phyloP scores from a whole-genome alignment of 2,329 filamentous ascomycete species.

The Pseudocercospora fuligena region DNA sequence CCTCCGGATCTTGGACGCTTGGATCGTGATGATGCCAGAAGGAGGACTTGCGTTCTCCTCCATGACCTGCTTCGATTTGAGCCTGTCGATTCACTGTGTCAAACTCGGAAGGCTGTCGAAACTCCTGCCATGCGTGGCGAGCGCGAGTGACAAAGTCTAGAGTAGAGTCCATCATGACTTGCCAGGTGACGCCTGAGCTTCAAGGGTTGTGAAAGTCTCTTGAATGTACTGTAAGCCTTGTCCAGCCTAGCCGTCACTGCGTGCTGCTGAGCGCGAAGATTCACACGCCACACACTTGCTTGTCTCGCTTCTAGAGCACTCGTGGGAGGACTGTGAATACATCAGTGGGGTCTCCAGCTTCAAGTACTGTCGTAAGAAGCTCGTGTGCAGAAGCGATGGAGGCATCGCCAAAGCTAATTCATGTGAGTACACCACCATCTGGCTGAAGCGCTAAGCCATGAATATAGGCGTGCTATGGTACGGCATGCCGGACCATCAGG shows the following conservation, averaged over 20 bases:
- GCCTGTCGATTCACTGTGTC: neutral
- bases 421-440: neutral
- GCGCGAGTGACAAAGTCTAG: slow-evolving; percentile 25
- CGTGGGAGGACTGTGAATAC: neutral
- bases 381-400: neutral
- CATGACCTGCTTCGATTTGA: neutral
- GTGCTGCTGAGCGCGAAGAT: too few species aligned
- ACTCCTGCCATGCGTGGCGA: slow-evolving; percentile 28
- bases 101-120: slow-evolving; percentile 19
- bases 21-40: slow-evolving; percentile 11
- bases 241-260: too few species aligned
- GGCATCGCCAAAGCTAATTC: neutral
- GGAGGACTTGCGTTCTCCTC: slow-evolving; percentile 4
- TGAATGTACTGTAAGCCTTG: neutral
- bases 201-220: too few species aligned
- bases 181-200: neutral
- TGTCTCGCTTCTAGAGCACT: too few species aligned
- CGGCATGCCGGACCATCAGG: neutral
- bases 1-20: slow-evolving; percentile 12
- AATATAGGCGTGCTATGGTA: neutral
- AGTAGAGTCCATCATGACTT: slow-evolving; percentile 25
- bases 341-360: neutral
- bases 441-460: neutral
- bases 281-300: too few species aligned
- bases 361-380: neutral